Percentiles rank a stretch among this genome's conserved stretches.
Evolutionary conservation across 768 basidiomycete genomes (phyloP).

Genomic region (Phlegmacium glaucopus): DNA sequence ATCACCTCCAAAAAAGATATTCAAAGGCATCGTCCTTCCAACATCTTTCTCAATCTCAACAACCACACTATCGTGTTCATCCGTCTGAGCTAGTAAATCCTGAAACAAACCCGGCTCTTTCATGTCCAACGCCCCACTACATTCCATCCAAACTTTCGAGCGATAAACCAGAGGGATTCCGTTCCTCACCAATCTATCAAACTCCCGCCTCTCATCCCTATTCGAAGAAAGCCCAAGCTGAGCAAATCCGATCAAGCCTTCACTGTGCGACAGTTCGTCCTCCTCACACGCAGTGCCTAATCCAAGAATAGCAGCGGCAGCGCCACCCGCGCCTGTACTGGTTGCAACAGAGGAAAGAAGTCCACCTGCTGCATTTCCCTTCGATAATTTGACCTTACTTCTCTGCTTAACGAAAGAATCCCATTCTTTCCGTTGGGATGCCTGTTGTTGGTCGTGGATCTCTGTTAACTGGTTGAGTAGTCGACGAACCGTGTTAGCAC

Average conservation of each 20-base stretch:
- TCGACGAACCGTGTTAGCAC: conserved; percentile 68
- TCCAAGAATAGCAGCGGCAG: conserved; percentile 69
- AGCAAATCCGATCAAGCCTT: conserved; percentile 87
- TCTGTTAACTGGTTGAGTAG: conserved; percentile 74
- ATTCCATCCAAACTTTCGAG: conserved; percentile 91
- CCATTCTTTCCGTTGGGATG: conserved; percentile 74
- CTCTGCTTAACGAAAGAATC: conserved; percentile 80
- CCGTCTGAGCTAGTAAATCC: conserved; percentile 65
- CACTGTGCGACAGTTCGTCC: conserved; percentile 77
- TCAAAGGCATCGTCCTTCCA: conserved; percentile 86
- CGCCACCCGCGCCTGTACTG: conserved; percentile 32
- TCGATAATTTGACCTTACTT: conserved; percentile 40
- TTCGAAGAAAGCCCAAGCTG: conserved; percentile 80
- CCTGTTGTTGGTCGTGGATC: conserved; percentile 81
- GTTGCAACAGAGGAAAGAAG: conserved; percentile 22
- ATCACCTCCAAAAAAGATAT: conserved; percentile 96
- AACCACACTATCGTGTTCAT: conserved; percentile 45
- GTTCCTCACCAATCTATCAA: conserved; percentile 72
- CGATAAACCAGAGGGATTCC: conserved; percentile 89
- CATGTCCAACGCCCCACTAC: conserved; percentile 89
- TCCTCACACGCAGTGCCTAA: conserved; percentile 59
- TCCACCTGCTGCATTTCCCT: conserved; percentile 19
- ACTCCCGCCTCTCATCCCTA: conserved; percentile 75
- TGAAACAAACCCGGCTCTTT: conserved; percentile 87
- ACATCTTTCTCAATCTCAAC: conserved; percentile 97